Conservation (phyloP, 2,329 filamentous ascomycete genomes). For the Pseudogymnoascus sp. region DNA sequence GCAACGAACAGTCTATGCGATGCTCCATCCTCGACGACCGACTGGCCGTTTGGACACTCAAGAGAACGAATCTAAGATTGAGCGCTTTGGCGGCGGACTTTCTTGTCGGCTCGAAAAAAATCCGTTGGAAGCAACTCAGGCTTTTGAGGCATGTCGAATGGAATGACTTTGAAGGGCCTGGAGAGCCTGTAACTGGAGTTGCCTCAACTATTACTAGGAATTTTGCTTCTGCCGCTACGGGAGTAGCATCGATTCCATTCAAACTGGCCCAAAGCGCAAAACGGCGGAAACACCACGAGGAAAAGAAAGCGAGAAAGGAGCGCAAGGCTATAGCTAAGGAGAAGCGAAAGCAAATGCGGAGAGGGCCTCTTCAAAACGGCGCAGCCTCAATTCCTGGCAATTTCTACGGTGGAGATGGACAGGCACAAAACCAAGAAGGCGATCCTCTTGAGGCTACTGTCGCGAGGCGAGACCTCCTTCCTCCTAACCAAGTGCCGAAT, state of each 20-base stretch:
- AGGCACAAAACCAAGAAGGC: not conserved
- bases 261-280: slow-evolving; percentile 51
- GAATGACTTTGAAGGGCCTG: slow-evolving; percentile 71
- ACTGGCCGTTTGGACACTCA: slow-evolving; percentile 59
- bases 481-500: not conserved
- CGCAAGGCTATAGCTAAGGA: slow-evolving; percentile 21
- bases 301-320: slow-evolving; percentile 36
- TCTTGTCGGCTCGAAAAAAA: slow-evolving; percentile 50
- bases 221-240: slow-evolving; percentile 51
- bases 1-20: slow-evolving; percentile 48
- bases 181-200: slow-evolving; percentile 62
- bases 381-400: not conserved
- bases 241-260: slow-evolving; percentile 56
- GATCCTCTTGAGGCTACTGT: slow-evolving; percentile 12
- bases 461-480: not conserved
- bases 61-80: slow-evolving; percentile 51
- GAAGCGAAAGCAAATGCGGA: not conserved
- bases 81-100: slow-evolving; percentile 59
- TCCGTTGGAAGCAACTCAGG: slow-evolving; percentile 56
- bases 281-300: slow-evolving; percentile 44
- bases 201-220: slow-evolving; percentile 54
- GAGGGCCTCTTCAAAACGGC: not conserved
- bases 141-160: slow-evolving; percentile 62
- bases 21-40: slow-evolving; percentile 58
- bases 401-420: not conserved